Conservation (phyloP, 257 asterid genomes). For the Rhazya stricta region DNA sequence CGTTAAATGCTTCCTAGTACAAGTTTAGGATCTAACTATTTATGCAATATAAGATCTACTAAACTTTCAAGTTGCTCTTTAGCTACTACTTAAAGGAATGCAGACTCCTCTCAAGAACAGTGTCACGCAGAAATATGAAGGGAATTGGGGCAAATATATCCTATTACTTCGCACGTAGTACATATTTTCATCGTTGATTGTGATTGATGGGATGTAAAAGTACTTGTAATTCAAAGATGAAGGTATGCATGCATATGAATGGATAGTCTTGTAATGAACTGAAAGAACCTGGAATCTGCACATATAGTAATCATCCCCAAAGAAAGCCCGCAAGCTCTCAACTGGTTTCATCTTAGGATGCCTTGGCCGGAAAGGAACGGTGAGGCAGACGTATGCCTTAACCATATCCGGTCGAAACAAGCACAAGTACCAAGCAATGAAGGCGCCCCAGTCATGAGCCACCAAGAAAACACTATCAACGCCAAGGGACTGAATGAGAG, state of each 20-base stretch:
- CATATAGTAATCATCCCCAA: conserved; percentile 83
- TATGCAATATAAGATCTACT: no score
- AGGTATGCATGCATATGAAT: background rate
- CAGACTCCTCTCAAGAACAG: no score
- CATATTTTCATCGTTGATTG: no score
- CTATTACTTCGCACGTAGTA: no score
- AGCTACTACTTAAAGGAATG: no score
- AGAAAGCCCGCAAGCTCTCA: conserved; percentile 47
- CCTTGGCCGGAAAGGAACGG: conserved; percentile 78
- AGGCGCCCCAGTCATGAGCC: conserved; percentile 97
- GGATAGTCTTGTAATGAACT: background rate
- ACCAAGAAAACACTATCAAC: conserved; percentile 52
- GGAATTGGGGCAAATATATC: no score
- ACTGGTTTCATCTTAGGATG: conserved; percentile 60
- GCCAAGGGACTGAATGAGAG: conserved; percentile 45
- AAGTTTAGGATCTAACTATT: no score
- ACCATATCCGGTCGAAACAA: conserved; percentile 76
- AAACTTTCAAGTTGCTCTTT: no score
- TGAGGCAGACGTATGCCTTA: conserved; percentile 49
- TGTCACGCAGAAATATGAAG: background rate
- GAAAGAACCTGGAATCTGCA: conserved; percentile 85
- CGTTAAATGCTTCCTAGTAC: no score
- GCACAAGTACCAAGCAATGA: conserved; percentile 73
- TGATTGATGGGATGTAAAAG: background rate
- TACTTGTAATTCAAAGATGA: no score